Evolutionary conservation across 2,329 filamentous ascomycete genomes (phyloP), one percentile per base, ranked within the genome.

Genomic region (Fusarium globosum): DNA sequence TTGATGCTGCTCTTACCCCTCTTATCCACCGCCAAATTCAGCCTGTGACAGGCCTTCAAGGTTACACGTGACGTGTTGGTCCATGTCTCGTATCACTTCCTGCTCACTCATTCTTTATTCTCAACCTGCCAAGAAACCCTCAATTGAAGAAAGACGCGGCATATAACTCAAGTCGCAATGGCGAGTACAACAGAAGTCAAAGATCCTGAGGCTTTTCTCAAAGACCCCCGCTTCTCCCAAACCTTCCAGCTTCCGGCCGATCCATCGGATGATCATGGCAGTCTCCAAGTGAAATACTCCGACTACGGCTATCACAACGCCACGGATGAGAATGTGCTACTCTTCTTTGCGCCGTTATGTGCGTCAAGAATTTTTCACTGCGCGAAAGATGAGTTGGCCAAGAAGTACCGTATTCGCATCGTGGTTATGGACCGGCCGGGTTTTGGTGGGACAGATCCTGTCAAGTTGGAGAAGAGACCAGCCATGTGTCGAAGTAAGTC

Each of bases 281-380:
- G 11, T 14, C 21, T 72, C 7, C 36, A 60, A 16, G 59, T 72
- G 2, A 72, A 60, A 23, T 72, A 65, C 16, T 56, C 59, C 0
- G 69, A 72, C 38, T 72, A 61, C 21, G 69, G 69, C 2, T 72
- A 72, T 28, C 59, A 42, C 7, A 72, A 68, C 41, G 41, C 65
- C 5, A 28, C 43, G 12, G 55, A 58, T n/a, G 69, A 72, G 28
- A 72, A 69, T n/a, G 59, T 72, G 6, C 15, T 72, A 0, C 57
- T 72, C 7, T 72, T 72, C 51, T 72, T 69, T 38, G 63, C 69
- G 0, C 69, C 69, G 0, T 18, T 72, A 1, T 56, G 70, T 5
- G 69, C 58, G 16, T 72, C 69, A 4, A 46, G 69, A 0, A 69
- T 72, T 4, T 41, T 72, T 11, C 69, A 72, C 15, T 56, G 66